phyloP scores from a whole-genome alignment of 2,329 filamentous ascomycete genomes.

The Harringtonia aguacate region DNA sequence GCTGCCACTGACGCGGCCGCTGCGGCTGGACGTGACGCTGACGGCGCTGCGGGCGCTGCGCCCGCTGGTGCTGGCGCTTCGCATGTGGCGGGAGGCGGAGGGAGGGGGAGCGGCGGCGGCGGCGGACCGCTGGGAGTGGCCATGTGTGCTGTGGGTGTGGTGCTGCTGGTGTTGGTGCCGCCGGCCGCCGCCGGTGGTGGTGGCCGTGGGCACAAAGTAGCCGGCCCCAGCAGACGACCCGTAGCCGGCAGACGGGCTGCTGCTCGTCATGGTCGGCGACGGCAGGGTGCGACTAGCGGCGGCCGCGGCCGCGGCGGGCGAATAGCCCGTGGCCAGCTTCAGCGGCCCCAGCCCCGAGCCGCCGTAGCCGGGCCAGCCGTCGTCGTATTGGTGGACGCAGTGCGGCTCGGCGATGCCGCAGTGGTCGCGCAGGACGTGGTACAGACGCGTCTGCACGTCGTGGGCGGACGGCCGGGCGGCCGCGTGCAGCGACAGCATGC shows the following conservation, averaged over 20 bases:
- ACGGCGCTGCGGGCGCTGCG: neutral
- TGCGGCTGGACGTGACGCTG: slow-evolving; percentile 4
- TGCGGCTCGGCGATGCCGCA: slow-evolving; percentile 39
- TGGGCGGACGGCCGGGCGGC: slow-evolving; percentile 40
- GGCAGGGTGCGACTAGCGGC: no score
- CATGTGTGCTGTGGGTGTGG: no score
- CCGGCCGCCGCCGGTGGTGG: no score
- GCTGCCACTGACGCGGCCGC: slow-evolving; percentile 11
- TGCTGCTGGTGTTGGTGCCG: no score
- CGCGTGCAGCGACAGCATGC: slow-evolving; percentile 43
- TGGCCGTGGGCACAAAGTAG: no score
- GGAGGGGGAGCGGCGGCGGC: slow-evolving; percentile 1
- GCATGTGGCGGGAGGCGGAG: neutral
- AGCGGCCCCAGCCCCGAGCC: slow-evolving; percentile 19
- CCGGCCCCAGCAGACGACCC: no score
- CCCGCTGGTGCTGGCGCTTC: neutral
- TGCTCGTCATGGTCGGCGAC: neutral
- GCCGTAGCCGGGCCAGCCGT: slow-evolving; percentile 16
- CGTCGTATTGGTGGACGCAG: slow-evolving; percentile 39
- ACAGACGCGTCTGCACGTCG: slow-evolving; percentile 41
- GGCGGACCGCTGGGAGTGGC: neutral
- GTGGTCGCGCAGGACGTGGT: slow-evolving; percentile 38
- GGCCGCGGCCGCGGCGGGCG: no score
- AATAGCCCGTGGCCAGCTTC: slow-evolving; percentile 1
- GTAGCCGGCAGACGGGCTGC: no score